These are phyloP conservation scores for Phytophthora megakarya DNA, from an alignment of 352 stramenopile species.

Conservation along the genomic window DNA sequence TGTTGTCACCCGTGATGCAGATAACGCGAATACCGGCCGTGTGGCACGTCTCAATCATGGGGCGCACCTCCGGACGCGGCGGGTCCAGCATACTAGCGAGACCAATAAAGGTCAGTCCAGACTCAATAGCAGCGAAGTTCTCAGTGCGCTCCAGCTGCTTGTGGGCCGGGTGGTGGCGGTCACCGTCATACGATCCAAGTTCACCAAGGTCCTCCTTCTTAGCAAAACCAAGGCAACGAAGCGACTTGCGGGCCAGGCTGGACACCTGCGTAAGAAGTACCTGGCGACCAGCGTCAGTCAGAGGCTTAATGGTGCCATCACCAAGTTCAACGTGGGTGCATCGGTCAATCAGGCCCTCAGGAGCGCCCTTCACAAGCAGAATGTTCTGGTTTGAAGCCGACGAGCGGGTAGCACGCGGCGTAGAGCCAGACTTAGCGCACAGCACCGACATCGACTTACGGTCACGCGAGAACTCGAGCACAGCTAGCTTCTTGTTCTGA, in stretches of 20 bases:
- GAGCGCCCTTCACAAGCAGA: slow-evolving; percentile 98
- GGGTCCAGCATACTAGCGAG: slow-evolving; percentile 99
- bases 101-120: slow-evolving; percentile 96
- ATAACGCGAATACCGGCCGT: slow-evolving; percentile 98
- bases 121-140: slow-evolving; percentile 95
- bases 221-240: slow-evolving; percentile 96
- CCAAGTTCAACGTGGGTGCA: slow-evolving; percentile 94
- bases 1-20: slow-evolving; percentile 99
- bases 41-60: slow-evolving; percentile 95
- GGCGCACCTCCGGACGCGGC: slow-evolving; percentile 94
- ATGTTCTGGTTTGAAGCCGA: slow-evolving; percentile 85
- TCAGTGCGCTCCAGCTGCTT: slow-evolving; percentile 82
- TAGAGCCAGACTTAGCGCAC: slow-evolving; percentile 55
- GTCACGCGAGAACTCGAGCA: slow-evolving; percentile 96
- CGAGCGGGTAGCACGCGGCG: slow-evolving; percentile 62
- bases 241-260: slow-evolving; percentile 90
- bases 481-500: slow-evolving; percentile 91
- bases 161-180: slow-evolving; percentile 85
- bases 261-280: slow-evolving; percentile 92
- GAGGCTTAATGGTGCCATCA: slow-evolving; percentile 91
- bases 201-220: slow-evolving; percentile 94
- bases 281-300: slow-evolving; percentile 90
- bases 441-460: slow-evolving; percentile 99
- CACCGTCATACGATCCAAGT: slow-evolving; percentile 79
- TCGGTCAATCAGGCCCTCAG: slow-evolving; percentile 96